Conservation (phyloP, 768 basidiomycete species). For the Mycena epipterygia region DNA sequence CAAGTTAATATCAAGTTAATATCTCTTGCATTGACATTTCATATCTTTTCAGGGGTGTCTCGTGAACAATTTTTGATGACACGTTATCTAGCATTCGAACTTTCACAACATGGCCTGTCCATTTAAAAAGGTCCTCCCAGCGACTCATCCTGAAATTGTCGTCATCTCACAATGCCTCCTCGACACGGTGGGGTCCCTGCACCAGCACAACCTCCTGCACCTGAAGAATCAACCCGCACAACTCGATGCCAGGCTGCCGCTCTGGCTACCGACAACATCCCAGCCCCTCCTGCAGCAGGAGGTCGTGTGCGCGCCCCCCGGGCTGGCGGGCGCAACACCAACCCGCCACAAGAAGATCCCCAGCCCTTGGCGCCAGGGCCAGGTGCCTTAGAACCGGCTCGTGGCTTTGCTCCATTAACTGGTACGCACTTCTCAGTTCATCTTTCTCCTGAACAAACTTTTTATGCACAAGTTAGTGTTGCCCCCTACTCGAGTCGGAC, state of each 20-base stretch:
- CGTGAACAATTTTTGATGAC: slow-evolving; percentile 12
- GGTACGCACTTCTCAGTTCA: slow-evolving; percentile 17
- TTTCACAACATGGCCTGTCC: slow-evolving; percentile 9
- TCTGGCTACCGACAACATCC: slow-evolving; percentile 14
- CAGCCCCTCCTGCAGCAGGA: slow-evolving; percentile 19
- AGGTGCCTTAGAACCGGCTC: slow-evolving; percentile 15
- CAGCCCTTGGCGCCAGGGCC: slow-evolving; percentile 9
- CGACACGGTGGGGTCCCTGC: slow-evolving; percentile 3
- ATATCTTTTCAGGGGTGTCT: slow-evolving; percentile 18
- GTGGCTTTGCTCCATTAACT: slow-evolving; percentile 21
- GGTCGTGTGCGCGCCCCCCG: slow-evolving; percentile 3
- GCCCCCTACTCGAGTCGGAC: slow-evolving; percentile 19
- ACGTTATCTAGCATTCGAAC: slow-evolving; percentile 16
- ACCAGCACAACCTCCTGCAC: slow-evolving; percentile 4
- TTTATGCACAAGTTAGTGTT: slow-evolving; percentile 14
- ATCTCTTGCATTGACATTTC: slow-evolving; percentile 20
- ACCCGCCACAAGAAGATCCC: slow-evolving; percentile 8
- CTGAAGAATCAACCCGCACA: background rate
- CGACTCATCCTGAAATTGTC: slow-evolving; percentile 21
- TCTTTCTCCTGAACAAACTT: slow-evolving; percentile 13
- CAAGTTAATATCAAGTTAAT: slow-evolving; percentile 18
- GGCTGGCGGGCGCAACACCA: slow-evolving; percentile 9
- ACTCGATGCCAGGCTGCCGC: slow-evolving; percentile 12
- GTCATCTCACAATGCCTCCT: slow-evolving; percentile 22
- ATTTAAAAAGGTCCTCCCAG: slow-evolving; percentile 17